Evolutionary conservation across 352 stramenopile genomes (phyloP), one percentile per base, ranked within the genome.

Genomic region (Aphanomyces euteiches): DNA sequence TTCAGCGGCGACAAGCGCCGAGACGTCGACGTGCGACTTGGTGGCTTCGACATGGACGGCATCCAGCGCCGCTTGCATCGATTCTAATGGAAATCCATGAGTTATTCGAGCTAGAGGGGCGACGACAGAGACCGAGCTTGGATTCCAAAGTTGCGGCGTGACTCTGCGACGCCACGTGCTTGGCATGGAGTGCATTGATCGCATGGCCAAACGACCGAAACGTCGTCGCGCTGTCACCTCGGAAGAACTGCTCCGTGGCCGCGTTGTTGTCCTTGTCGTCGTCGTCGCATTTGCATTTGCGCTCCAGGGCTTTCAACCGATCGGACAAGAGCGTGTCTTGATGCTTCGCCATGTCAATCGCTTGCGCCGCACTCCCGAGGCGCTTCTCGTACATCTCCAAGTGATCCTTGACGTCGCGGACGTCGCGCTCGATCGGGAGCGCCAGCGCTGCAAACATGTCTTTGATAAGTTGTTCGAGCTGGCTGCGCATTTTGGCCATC

Each of bases 101-200:
- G 28, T 28, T 2, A 28, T 28, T 0, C 28, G 28, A 28, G 28
- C 28, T 28, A 28, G 28, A 28, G 2, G 2, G n/a, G n/a, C n/a
- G 28, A 28, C 1, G 28, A 28, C 28, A 28, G 28, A 17, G 7
- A 61, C 54, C 54, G 28, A 61, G 17, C 17, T 7, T 37, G 6
- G n/a, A 28, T 28, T 6, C 8, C 17, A 61, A 12, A n/a, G 17
- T 7, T 2, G 54, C 5, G 15, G 54, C 43, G 54, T 19, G 28
- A 1, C 5, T 37, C 28, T 61, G 73, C 4, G 66, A 48, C 70
- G 82, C 80, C 6, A 72, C 50, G 68, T 92, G 81, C 15, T 79
- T 77, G 17, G 53, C 72, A 74, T 79, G 90, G 84, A 85, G 92
- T 37, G 79, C 72, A 37, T 92, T 83, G 60, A 95, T 85, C 53